Evolutionary conservation across 2,329 filamentous ascomycete species (phyloP), one percentile per base, ranked within the genome.

Genomic region (Cladosporium sp.): DNA sequence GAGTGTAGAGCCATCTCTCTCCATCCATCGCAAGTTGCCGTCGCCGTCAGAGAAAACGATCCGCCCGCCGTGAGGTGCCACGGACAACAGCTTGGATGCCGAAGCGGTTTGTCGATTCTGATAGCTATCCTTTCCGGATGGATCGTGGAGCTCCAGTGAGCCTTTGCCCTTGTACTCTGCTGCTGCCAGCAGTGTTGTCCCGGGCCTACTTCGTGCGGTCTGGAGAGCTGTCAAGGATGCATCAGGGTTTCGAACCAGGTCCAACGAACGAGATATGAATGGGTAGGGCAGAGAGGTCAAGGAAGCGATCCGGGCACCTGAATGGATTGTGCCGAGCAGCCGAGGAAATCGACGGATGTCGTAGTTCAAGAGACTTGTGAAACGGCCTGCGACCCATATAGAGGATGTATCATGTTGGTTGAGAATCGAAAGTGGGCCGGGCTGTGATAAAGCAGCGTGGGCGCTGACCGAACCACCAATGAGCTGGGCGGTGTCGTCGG

Each of bases 131-230:
- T 28, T 79, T 81, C 51, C 44, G 30, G 64, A 55, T 24, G 92
- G 79, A 15, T 88, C 88, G 76, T 96, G 97, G n/a, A 97, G 80
- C 74, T 98, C 94, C 1, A 98, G 82, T 0, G 91, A 93, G 0
- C 94, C 94, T 77, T 95, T 93, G 36, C 90, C 92, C 72, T 95
- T 96, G 80, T 97, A 97, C 75, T 94, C 92, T 5, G 93, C 94
- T 47, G 91, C 92, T 2, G 92, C 92, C 61, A 97, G 86, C 30
- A 97, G 79, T 0, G 90, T 93, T 55, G 89, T 83, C 0, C 88
- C 84, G 0, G 78, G 72, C 0, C 77, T 76, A n/a, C 73, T 78
- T 71, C 89, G 89, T n/a, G 83, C 83, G 21, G 81, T 79, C 68
- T 77, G 80, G 14, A 87, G 81, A 69, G 83, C 83, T 65, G 86